Evolutionary conservation across 257 asterid genomes (phyloP), one percentile per base, ranked within the genome.

Genomic region (Petunia axillaris): DNA sequence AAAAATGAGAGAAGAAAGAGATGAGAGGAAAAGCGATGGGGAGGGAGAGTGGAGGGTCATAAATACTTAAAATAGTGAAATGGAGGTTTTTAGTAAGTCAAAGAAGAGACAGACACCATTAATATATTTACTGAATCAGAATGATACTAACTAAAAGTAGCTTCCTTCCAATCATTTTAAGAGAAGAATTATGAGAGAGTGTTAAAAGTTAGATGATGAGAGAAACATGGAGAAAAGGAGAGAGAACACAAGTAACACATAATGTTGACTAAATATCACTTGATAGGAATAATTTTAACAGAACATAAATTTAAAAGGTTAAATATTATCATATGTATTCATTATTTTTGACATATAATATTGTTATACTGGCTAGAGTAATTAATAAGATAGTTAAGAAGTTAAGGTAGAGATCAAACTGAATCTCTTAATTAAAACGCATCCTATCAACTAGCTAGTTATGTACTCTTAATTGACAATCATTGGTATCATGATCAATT

Each of bases 1-100:
- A 82, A 82, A 84, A 67, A 82, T 82, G 84, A 84, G 62, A 80
- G 75, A 70, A 66, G 71, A 79, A 80, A 74, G 10, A 64, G 11
- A 64, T n/a, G 35, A 64, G 37, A 41, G 8, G n/a, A 6, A 77
- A 60, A 36, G 7, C 60, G 58, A 43, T 77, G 46, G 10, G 41
- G 25, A 63, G 15, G 58, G 73, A 77, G 70, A 89, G 83, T 64
- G 59, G 41, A 59, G 57, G 44, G 76, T 46, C 48, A 36, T 41
- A 15, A 53, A 43, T 54, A 48, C 11, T 8, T 7, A 67, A 35
- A 25, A 52, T 57, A 64, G 76, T 50, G 62, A 78, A 50, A 73
- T 73, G 62, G 7, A 50, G 78, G 62, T 73, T 73, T 50, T 71
- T 48, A 48, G 77, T 25, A 48, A 25, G 77, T 48, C 60, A 48